Evolutionary conservation across 345 rosid genomes (phyloP).

Genomic region (Moricandia arvensis): DNA sequence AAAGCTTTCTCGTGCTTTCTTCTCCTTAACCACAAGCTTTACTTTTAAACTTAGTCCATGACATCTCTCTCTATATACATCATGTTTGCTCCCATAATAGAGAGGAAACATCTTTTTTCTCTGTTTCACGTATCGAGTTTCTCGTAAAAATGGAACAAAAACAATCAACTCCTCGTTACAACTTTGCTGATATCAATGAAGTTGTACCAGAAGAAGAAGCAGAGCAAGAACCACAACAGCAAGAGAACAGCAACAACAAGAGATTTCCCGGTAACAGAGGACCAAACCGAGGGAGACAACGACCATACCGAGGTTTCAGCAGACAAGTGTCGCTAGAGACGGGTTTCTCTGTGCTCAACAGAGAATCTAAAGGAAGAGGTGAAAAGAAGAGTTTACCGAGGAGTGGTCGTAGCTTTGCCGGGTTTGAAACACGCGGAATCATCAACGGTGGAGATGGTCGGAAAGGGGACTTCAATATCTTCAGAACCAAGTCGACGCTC

Average conservation of each 20-base stretch:
- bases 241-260: slow-evolving; percentile 34
- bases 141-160: slow-evolving; percentile 29
- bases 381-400: slow-evolving; percentile 59
- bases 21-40: slow-evolving; percentile 26
- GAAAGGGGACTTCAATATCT: slow-evolving; percentile 72
- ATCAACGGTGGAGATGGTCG: slow-evolving; percentile 45
- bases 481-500: slow-evolving; percentile 74
- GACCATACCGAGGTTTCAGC: slow-evolving; percentile 48
- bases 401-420: slow-evolving; percentile 82
- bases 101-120: slow-evolving; percentile 8
- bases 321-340: slow-evolving; percentile 88
- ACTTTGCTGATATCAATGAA: slow-evolving; percentile 70
- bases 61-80: slow-evolving; percentile 30
- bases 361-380: slow-evolving; percentile 54
- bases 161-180: slow-evolving; percentile 31
- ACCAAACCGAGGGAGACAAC: slow-evolving; percentile 39
- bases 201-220: slow-evolving; percentile 55
- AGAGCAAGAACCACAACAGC: slow-evolving; percentile 34
- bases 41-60: background rate
- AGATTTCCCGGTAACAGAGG: slow-evolving; percentile 46
- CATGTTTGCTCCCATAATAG: background rate
- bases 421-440: slow-evolving; percentile 54
- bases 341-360: slow-evolving; percentile 66
- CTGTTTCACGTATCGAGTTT: background rate
- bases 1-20: slow-evolving; percentile 31